These are phyloP conservation scores for Pseudozyma tsukubaensis DNA, from an alignment of 1,284 basidiomycete genomes.

Conservation along the genomic window DNA sequence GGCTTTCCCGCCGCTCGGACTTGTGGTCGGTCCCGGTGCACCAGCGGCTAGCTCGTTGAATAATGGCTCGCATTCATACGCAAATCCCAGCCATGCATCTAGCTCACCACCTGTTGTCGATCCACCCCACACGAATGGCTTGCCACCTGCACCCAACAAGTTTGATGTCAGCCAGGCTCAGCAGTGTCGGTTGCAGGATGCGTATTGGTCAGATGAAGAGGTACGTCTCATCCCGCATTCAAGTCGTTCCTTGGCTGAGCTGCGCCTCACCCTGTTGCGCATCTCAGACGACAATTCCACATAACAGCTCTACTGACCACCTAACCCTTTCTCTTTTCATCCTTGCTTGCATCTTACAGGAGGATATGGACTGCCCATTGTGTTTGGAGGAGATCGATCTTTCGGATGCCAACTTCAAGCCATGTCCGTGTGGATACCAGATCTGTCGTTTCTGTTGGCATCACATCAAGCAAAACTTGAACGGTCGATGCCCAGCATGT, in stretches of 20 bases:
- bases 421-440: conserved; percentile 99
- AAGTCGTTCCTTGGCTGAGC: neutral
- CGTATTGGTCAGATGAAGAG: conserved; percentile 98
- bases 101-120: conserved; percentile 28
- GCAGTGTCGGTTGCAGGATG: conserved; percentile 83
- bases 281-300: no score
- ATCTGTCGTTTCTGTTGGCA: conserved; percentile 99
- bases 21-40: conserved; percentile 51
- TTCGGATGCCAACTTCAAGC: conserved; percentile 98
- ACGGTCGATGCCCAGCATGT: conserved; percentile 96
- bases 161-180: conserved; percentile 63
- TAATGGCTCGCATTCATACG: conserved; percentile 27
- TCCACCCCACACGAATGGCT: conserved; percentile 30
- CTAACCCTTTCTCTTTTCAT: neutral
- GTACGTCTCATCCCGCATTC: conserved; percentile 49
- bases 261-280: no score
- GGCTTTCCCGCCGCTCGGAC: conserved; percentile 55
- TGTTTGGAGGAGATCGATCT: conserved; percentile 99
- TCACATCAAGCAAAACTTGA: conserved; percentile 95
- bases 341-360: conserved; percentile 72
- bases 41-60: conserved; percentile 33
- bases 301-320: neutral
- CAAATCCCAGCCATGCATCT: conserved; percentile 21
- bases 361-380: conserved; percentile 96
- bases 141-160: conserved; percentile 62